Evolutionary conservation across 345 rosid genomes (phyloP), one percentile per base, ranked within the genome.

Genomic region (Microcos paniculata): DNA sequence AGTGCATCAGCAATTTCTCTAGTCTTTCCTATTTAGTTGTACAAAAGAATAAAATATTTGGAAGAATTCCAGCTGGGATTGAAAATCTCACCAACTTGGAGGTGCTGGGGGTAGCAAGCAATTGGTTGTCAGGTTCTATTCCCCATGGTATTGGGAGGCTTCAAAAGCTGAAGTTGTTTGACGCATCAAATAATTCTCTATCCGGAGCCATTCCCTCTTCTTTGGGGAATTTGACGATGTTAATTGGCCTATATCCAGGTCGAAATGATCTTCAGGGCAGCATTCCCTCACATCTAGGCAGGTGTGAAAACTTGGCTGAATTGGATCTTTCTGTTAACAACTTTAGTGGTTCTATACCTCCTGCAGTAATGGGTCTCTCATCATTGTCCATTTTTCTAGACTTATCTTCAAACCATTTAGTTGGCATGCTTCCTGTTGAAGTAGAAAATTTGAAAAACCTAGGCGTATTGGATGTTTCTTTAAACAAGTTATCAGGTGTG

Each of bases 1-100:
- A n/a, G n/a, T n/a, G n/a, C n/a, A n/a, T n/a, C 4, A 43, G 40
- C 58, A 80, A 80, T 67, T 45, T 80, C 8, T 80, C 85, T 3
- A 57, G 14, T 24, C 42, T 83, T 6, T 6, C 3, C 0, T 0
- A 0, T 0, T 35, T 80, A 3, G 0, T 0, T 0, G 6, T 74
- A 0, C 24, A 16, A 6, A 0, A 0, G 0, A 83, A 80, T 43
- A 46, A 31, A 7, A 24, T 83, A n/a, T n/a, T n/a, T n/a, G n/a
- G n/a, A n/a, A n/a, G n/a, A n/a, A n/a, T n/a, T n/a, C n/a, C n/a
- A n/a, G n/a, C n/a, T n/a, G n/a, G n/a, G n/a, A n/a, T n/a, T n/a
- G n/a, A n/a, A n/a, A n/a, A n/a, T n/a, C n/a, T n/a, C n/a, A n/a
- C n/a, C n/a, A n/a, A n/a, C n/a, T n/a, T n/a, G n/a, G n/a, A n/a